Evolutionary conservation across 1,284 basidiomycete genomes (phyloP).

Genomic region (Meira nashicola): DNA sequence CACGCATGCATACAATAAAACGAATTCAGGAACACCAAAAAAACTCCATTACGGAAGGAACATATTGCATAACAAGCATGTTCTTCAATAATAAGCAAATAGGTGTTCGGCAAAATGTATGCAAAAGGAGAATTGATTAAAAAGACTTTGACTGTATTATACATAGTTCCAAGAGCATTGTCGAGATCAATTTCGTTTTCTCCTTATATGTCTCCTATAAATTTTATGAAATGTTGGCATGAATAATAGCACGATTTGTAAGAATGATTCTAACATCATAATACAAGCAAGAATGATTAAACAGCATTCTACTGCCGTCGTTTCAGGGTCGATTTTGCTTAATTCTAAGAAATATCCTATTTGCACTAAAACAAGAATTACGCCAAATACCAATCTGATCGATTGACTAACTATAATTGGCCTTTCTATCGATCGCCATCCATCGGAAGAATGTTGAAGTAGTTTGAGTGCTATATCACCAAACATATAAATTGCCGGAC

Average conservation of each 20-base stretch:
- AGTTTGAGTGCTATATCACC: not conserved
- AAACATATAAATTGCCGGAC: constrained; percentile 2
- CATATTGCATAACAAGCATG: no score
- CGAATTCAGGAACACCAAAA: no score
- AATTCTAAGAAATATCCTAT: not conserved
- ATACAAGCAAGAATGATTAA: not conserved
- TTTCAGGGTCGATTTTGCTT: not conserved
- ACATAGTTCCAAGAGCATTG: no score
- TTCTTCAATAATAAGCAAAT: no score
- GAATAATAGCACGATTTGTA: not conserved
- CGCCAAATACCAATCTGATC: not conserved
- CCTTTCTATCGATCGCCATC: not conserved
- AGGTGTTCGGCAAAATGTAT: no score
- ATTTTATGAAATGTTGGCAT: no score
- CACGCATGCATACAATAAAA: no score
- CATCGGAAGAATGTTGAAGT: not conserved
- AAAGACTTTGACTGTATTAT: no score
- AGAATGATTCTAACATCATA: not conserved
- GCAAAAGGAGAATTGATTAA: no score
- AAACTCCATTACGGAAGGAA: no score
- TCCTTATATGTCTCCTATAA: no score
- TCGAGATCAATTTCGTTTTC: no score
- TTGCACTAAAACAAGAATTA: not conserved
- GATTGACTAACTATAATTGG: not conserved
- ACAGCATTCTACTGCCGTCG: not conserved